Base-by-base conservation (phyloP, 2,329 filamentous ascomycete genomes). In the Aureobasidium sp. region DNA sequence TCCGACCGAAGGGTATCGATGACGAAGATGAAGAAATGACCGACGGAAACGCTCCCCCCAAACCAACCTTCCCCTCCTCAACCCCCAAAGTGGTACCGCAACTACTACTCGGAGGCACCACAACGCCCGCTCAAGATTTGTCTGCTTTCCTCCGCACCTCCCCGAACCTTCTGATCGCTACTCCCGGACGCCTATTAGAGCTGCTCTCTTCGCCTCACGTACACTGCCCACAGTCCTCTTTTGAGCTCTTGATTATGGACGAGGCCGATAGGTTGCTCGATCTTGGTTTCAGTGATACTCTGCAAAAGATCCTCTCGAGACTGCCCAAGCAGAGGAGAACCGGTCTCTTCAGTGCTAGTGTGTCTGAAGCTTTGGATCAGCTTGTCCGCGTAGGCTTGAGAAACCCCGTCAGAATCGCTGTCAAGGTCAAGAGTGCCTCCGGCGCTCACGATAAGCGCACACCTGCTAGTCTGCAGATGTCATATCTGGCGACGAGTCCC, bases 361-460 rank as follows among this genome's bases (percentile, higher is more conserved):
- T 99, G n/a, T 94, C 89, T 68, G 94, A 97, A 71, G 94, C 94
- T 1, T 90, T 99, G 0, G 87, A 92, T 65, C 90, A 97, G 72
- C 88, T 99, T 61, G 91, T 99, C 58, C 84, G 92, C 39, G 91
- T 97, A 8, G 94, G 94, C 23, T 78, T 97, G 66, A 84, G 94
- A 41, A 97, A 99, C 74, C 94, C 94, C 0, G 92, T 97, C 69
- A 95, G 95, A 71, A 91, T 99, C 64, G 88, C 90, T 12, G 94
- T 97, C 57, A 94, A 93, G 69, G 94, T 99, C 59, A 94, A 92
- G 75, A 86, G 84, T 71, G 85, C 75, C 78, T 84, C 78, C 23
- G 90, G 89, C 23, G 83, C 84, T 1, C 86, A 93, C 66, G 93
- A 97, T 72, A 88, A 92, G 71, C 86, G 87, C 66, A 97, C 92